phyloP scores from a whole-genome alignment of 305 asterid genomes.

The Rubia balearica region DNA sequence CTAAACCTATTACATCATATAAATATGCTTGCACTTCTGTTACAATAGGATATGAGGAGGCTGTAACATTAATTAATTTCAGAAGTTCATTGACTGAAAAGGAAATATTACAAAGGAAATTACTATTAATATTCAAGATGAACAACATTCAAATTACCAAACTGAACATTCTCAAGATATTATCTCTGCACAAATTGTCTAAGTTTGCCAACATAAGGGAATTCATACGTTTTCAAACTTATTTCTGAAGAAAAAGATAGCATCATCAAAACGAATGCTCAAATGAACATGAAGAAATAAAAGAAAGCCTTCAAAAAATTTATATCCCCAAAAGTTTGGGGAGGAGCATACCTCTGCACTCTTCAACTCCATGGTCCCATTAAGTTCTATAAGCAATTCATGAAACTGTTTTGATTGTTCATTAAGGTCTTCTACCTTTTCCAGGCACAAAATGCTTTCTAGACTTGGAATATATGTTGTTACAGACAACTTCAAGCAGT shows the following conservation, averaged over 20 bases:
- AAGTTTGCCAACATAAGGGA: neutral
- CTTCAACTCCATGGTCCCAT: slow-evolving; percentile 61
- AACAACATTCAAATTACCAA: neutral
- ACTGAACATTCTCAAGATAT: neutral
- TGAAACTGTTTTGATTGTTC: slow-evolving; percentile 66
- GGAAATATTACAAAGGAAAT: neutral
- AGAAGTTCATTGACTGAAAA: neutral
- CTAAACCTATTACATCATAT: neutral
- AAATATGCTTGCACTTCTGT: neutral
- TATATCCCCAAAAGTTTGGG: neutral
- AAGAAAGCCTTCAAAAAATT: neutral
- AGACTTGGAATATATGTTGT: slow-evolving; percentile 58
- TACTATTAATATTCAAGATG: neutral
- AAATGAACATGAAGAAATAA: neutral
- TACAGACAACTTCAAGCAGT: slow-evolving; percentile 60
- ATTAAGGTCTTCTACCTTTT: slow-evolving; percentile 44
- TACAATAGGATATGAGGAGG: neutral
- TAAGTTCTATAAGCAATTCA: slow-evolving; percentile 63
- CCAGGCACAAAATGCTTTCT: slow-evolving; percentile 49
- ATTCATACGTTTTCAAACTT: neutral
- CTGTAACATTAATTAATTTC: neutral
- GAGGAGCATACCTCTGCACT: slow-evolving; percentile 51
- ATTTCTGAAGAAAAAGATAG: neutral
- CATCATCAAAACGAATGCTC: neutral
- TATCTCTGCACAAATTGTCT: neutral